Percentiles rank a stretch among this genome's conserved stretches.
These are phyloP conservation scores for Chaetomium sp. DNA, from an alignment of 2,329 filamentous ascomycete species.

Conservation along the genomic window DNA sequence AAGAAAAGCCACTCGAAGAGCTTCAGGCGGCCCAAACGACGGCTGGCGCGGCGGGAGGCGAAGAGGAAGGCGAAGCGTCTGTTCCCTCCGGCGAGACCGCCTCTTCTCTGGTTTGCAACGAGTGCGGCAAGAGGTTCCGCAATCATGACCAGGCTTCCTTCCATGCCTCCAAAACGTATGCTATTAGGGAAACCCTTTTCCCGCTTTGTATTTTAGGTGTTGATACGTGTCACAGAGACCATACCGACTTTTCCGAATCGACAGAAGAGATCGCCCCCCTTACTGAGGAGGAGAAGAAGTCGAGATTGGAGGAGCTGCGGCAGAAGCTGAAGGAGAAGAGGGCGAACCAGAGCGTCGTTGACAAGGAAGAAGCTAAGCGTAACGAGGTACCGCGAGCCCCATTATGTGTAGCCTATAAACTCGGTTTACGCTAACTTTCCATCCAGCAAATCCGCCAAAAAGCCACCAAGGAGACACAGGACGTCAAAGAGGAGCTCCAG, in stretches of 20 bases:
- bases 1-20: slow-evolving; percentile 80
- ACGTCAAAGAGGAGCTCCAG: slow-evolving; percentile 80
- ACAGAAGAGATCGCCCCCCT: slow-evolving; percentile 86
- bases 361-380: slow-evolving; percentile 74
- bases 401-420: not conserved
- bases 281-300: slow-evolving; percentile 84
- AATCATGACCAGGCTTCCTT: slow-evolving; percentile 77
- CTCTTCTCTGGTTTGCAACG: slow-evolving; percentile 83
- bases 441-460: slow-evolving; percentile 68
- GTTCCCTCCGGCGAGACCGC: slow-evolving; percentile 63
- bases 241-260: slow-evolving; percentile 87
- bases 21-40: slow-evolving; percentile 48
- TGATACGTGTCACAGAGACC: slow-evolving; percentile 49
- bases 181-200: slow-evolving; percentile 10
- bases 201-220: not conserved
- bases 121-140: slow-evolving; percentile 87
- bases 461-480: slow-evolving; percentile 80
- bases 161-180: slow-evolving; percentile 79
- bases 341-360: slow-evolving; percentile 58
- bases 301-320: slow-evolving; percentile 68
- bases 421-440: slow-evolving; percentile 9
- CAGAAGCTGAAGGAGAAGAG: slow-evolving; percentile 67
- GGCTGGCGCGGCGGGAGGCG: slow-evolving; percentile 35
- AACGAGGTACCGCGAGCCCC: slow-evolving; percentile 59
- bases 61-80: slow-evolving; percentile 44